Conservation (phyloP, 495 filamentous ascomycete species). For the Neurospora sp. region DNA sequence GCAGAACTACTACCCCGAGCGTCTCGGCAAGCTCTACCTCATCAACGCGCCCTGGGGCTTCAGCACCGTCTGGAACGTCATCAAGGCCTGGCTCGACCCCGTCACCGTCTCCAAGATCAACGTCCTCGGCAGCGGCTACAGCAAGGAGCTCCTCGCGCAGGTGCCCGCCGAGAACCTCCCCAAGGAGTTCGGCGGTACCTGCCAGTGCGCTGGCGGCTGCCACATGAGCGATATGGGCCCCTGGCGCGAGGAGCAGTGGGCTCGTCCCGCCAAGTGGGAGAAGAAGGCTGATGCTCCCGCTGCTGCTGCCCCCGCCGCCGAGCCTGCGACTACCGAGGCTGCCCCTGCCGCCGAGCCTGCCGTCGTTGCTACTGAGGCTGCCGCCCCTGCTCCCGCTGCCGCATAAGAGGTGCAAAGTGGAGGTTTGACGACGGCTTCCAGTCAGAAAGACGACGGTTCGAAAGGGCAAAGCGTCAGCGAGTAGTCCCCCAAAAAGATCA, state of each 20-base stretch:
- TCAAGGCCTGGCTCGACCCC: slow-evolving; percentile 90
- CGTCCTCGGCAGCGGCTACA: slow-evolving; percentile 70
- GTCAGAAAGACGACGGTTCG: not conserved
- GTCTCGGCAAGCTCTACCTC: slow-evolving; percentile 74
- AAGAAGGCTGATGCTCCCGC: slow-evolving; percentile 17
- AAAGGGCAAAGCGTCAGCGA: not conserved
- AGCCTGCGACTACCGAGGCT: slow-evolving; percentile 1
- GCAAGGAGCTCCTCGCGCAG: slow-evolving; percentile 72
- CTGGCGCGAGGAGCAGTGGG: slow-evolving; percentile 76
- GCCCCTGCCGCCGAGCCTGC: slow-evolving; percentile 4
- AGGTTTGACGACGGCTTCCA: slow-evolving; percentile 1
- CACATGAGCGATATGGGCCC: slow-evolving; percentile 80
- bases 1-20: slow-evolving; percentile 97
- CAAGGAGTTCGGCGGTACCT: slow-evolving; percentile 72
- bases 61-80: slow-evolving; percentile 65
- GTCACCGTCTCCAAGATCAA: slow-evolving; percentile 96
- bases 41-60: slow-evolving; percentile 98
- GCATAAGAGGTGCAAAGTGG: slow-evolving; percentile 6
- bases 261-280: slow-evolving; percentile 61
- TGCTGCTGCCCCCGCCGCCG: slow-evolving; percentile 11
- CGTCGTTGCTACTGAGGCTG: slow-evolving; percentile 1
- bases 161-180: slow-evolving; percentile 88
- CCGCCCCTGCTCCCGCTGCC: slow-evolving; percentile 25
- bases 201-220: slow-evolving; percentile 77
- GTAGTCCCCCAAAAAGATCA: not conserved